A percentile compares a stretch with the other conserved stretches of the same genome.
Evolutionary conservation across 768 basidiomycete species (phyloP).

Genomic region (Mycena albidolilacea): DNA sequence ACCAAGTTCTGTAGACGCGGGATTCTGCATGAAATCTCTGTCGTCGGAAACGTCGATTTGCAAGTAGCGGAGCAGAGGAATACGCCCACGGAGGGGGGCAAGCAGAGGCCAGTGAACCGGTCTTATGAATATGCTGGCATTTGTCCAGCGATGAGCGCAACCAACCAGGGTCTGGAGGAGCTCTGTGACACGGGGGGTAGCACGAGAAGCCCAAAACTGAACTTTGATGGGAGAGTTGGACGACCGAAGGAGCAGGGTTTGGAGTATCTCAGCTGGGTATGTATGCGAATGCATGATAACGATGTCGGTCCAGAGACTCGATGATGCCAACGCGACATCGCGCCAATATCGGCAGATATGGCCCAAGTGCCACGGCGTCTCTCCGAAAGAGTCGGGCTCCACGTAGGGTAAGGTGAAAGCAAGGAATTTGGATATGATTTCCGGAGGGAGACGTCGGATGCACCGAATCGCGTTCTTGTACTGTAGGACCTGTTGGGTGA

Average conservation of each 20-base stretch:
- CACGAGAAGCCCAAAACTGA: background rate
- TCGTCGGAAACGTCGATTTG: slow-evolving; percentile 14
- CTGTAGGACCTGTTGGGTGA: background rate
- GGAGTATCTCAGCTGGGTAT: slow-evolving; percentile 4
- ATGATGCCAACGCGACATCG: background rate
- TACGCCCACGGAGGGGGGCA: background rate
- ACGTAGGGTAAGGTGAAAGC: background rate
- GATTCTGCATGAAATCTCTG: background rate
- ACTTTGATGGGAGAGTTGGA: slow-evolving; percentile 20
- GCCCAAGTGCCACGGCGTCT: slow-evolving; percentile 28
- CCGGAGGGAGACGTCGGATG: slow-evolving; percentile 17
- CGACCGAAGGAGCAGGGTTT: slow-evolving; percentile 13
- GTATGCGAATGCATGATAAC: background rate
- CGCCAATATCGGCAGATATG: slow-evolving; percentile 32
- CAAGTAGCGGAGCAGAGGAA: slow-evolving; percentile 18
- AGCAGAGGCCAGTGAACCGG: background rate
- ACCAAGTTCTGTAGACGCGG: background rate
- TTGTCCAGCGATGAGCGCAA: slow-evolving; percentile 12
- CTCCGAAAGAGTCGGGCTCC: background rate
- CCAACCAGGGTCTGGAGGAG: slow-evolving; percentile 14
- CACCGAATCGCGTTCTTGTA: slow-evolving; percentile 12
- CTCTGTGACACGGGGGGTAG: background rate
- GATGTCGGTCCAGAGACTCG: slow-evolving; percentile 21
- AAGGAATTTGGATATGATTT: slow-evolving; percentile 25
- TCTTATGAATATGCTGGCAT: background rate